Base-by-base conservation (phyloP, 169 alveolate genomes). In the Cryptosporidium viatorum region DNA sequence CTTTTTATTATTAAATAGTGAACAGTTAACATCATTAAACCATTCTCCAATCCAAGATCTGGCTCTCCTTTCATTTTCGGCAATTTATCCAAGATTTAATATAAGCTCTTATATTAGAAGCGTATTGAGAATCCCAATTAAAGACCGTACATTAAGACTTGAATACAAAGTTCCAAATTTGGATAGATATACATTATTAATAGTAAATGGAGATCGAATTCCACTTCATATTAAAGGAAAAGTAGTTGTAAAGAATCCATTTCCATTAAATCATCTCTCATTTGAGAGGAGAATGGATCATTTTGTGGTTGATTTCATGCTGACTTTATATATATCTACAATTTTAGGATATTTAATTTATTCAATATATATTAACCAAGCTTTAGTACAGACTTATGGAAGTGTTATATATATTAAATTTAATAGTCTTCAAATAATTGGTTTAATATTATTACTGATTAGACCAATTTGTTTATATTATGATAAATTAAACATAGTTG, bases 201-300 rank as follows among this genome's bases (percentile, higher is more conserved):
- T 80, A n/a, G 89, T 80, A 45, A 80, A 80, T 59, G 89, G 89
- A 33, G 89, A 80, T 31, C 62, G 75, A 65, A 31, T 65, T 14
- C 89, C 89, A 8, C 70, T 80, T 33, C 48, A 23, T 18, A 80
- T 80, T 60, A 80, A 12, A 16, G 89, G 89, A 9, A 80, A 41
- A 21, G 37, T 80, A 41, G 37, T 48, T 0, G n/a, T 62, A 4
- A 59, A 62, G 26, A 80, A 80, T 65, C 89, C 89, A 43, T 60
- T 41, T 26, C 89, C 89, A 21, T 39, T 80, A 9, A 80, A 80
- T 29, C 89, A 80, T 50, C 74, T 80, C 12, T 62, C 89, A 21
- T 80, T 80, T 29, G 89, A 80, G 33, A 80, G 75, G 37, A 80
- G 89, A 43, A 80, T 59, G 75, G 89, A 80, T n/a, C n/a, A 21